These are phyloP conservation scores for Phaeosphaeria sp. DNA, from an alignment of 2,329 filamentous ascomycete species.

Conservation along the genomic window DNA sequence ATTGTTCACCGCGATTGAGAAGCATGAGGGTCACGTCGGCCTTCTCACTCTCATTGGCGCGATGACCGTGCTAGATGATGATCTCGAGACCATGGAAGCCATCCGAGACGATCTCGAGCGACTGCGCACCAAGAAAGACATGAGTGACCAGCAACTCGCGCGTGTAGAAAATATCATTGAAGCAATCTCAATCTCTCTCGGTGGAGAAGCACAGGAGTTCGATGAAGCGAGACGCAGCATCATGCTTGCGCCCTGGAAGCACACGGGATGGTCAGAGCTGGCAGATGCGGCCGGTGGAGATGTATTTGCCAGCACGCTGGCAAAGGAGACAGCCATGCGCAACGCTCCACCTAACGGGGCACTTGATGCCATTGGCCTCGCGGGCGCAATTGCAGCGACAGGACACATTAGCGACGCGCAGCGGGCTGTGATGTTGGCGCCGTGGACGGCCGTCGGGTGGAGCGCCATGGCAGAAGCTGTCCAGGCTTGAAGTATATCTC, in stretches of 20 bases:
- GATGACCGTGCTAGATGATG: constrained; percentile 81
- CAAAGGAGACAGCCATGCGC: constrained; percentile 77
- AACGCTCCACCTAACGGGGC: constrained; percentile 75
- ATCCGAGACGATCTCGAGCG: constrained; percentile 78
- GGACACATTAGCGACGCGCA: constrained; percentile 77
- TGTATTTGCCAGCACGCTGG: constrained; percentile 73
- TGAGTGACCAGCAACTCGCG: constrained; percentile 69
- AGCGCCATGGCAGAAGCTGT: constrained; percentile 55
- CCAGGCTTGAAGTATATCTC: not conserved
- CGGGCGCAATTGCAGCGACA: constrained; percentile 76
- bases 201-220: constrained; percentile 57
- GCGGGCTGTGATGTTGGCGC: constrained; percentile 77
- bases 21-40: constrained; percentile 75
- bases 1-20: constrained; percentile 81
- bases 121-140: constrained; percentile 71
- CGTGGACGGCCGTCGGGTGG: constrained; percentile 77
- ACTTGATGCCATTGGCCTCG: constrained; percentile 73
- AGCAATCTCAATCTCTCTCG: constrained; percentile 70
- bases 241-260: constrained; percentile 79
- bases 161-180: constrained; percentile 77
- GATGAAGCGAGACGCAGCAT: constrained; percentile 76
- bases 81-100: constrained; percentile 79
- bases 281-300: constrained; percentile 59
- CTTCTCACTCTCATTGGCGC: constrained; percentile 83
- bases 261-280: constrained; percentile 82